A percentile compares a stretch with the other conserved stretches of the same genome.
Evolutionary conservation across 345 rosid genomes (phyloP).

Genomic region (Hibiscus mutabilis): DNA sequence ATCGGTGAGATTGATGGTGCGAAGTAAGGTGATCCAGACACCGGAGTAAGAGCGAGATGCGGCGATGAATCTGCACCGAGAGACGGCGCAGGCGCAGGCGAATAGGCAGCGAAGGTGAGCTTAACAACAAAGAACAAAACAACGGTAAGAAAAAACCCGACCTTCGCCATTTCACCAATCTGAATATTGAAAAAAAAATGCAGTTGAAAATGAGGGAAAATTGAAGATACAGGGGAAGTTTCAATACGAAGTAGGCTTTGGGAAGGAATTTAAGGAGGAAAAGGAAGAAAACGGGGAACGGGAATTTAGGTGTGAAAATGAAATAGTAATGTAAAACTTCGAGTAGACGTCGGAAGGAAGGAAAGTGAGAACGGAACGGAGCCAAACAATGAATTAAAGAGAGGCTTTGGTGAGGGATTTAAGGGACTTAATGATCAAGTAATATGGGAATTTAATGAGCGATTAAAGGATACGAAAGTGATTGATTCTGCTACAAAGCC

Average conservation of each 20-base stretch:
- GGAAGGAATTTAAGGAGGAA: background rate
- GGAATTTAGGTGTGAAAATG: background rate
- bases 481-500: background rate
- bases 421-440: background rate
- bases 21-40: conserved; percentile 20
- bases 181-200: background rate
- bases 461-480: background rate
- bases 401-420: background rate
- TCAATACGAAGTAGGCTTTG: background rate
- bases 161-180: conserved; percentile 13
- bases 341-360: background rate
- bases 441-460: background rate
- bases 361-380: background rate
- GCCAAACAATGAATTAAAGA: background rate
- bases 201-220: background rate
- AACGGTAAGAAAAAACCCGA: background rate
- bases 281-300: background rate
- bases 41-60: conserved; percentile 9
- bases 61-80: conserved; percentile 13
- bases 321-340: background rate
- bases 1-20: conserved; percentile 27
- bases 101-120: conserved; percentile 12
- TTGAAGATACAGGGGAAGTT: background rate
- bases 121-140: conserved; percentile 9
- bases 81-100: conserved; percentile 23